Evolutionary conservation across 139 green algal species (phyloP).

Genomic region (Chlorella sp.): DNA sequence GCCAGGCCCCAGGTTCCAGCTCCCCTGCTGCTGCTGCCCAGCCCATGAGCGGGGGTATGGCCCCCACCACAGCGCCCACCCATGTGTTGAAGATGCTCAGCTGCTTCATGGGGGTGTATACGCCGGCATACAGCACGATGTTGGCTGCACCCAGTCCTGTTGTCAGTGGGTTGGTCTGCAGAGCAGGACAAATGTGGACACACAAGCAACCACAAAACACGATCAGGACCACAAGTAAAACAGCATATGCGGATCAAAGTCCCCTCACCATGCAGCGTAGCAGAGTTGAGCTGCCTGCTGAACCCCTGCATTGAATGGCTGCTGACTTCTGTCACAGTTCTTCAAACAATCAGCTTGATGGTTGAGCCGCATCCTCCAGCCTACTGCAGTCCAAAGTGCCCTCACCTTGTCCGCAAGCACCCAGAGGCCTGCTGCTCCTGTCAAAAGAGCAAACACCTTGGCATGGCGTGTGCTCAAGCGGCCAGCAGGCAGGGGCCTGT

Average conservation of each 20-base stretch:
- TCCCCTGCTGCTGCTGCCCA: slow-evolving; percentile 76
- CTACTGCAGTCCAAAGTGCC: no score
- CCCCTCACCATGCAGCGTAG: no score
- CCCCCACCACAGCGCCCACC: slow-evolving; percentile 95
- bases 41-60: slow-evolving; percentile 96
- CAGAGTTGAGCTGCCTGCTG: no score
- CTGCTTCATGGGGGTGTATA: slow-evolving; percentile 98
- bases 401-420: slow-evolving; percentile 62
- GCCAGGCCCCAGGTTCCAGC: slow-evolving; percentile 44
- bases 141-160: slow-evolving; percentile 84
- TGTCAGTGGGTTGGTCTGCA: slow-evolving; percentile 82
- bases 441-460: slow-evolving; percentile 67
- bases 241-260: no score
- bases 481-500: slow-evolving; percentile 85
- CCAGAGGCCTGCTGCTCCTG: slow-evolving; percentile 60
- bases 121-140: slow-evolving; percentile 89
- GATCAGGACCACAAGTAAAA: no score
- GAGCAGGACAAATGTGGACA: no score
- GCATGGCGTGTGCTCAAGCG: slow-evolving; percentile 64
- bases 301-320: no score
- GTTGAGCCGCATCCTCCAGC: no score
- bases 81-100: slow-evolving; percentile 65
- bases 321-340: no score
- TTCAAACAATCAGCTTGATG: no score
- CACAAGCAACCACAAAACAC: no score